Percentiles rank a stretch among this genome's conserved stretches.
Conservation (phyloP, 306 rosid genomes). For the Citrullus amarus region DNA sequence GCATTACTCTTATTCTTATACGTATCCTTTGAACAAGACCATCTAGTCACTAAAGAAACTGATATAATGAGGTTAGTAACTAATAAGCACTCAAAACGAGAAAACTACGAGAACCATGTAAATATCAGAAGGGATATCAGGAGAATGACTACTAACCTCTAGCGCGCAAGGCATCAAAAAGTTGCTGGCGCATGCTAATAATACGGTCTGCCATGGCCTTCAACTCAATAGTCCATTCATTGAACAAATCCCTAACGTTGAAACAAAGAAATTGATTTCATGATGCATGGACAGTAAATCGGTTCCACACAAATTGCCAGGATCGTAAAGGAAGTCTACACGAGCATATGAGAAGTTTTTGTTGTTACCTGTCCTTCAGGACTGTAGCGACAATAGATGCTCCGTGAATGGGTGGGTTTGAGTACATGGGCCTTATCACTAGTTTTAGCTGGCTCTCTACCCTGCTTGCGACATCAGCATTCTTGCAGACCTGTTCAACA, state of each 20-base stretch:
- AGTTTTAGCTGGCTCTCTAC: constrained; percentile 97
- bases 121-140: background rate
- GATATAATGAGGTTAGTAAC: background rate
- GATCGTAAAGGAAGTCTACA: background rate
- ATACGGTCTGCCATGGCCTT: constrained; percentile 98
- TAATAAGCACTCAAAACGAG: background rate
- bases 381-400: constrained; percentile 91
- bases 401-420: constrained; percentile 96
- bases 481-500: constrained; percentile 57
- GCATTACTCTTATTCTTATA: background rate
- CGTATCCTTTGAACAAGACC: too few relatives aligned
- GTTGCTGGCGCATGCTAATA: constrained; percentile 86
- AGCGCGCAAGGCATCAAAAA: constrained; percentile 64
- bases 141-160: constrained; percentile 43
- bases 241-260: constrained; percentile 45
- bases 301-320: background rate
- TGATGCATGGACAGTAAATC: background rate
- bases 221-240: constrained; percentile 93
- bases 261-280: background rate
- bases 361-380: constrained; percentile 75
- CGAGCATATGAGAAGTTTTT: background rate
- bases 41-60: background rate
- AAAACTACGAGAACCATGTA: background rate
- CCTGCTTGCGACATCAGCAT: constrained; percentile 65
- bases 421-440: constrained; percentile 96